A percentile compares a stretch with the other conserved stretches of the same genome.
Evolutionary conservation across 441 rosid genomes (phyloP).

Genomic region (Erodium moschatum): DNA sequence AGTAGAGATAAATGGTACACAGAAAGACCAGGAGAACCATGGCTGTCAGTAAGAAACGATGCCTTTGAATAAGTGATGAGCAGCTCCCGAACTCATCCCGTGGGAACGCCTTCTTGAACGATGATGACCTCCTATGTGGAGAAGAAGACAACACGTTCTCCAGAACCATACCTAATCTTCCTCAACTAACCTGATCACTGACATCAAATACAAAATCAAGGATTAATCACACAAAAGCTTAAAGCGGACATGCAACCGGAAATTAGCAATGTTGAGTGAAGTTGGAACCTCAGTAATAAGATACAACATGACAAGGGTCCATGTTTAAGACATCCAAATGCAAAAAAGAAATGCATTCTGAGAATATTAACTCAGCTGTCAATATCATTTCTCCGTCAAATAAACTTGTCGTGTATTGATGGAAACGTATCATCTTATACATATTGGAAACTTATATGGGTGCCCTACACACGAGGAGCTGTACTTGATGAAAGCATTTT

Average conservation of each 20-base stretch:
- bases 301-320: neutral
- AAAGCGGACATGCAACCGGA: neutral
- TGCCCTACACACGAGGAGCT: neutral
- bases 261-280: neutral
- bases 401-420: neutral
- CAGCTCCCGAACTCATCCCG: slow-evolving; percentile 77
- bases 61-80: slow-evolving; percentile 57
- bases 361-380: neutral
- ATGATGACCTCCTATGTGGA: slow-evolving; percentile 61
- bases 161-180: slow-evolving; percentile 46
- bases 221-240: neutral
- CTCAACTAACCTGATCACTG: slow-evolving; percentile 26
- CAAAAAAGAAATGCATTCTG: neutral
- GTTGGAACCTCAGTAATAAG: neutral
- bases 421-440: neutral
- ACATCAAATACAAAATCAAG: neutral
- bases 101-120: slow-evolving; percentile 47
- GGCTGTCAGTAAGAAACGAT: slow-evolving; percentile 73
- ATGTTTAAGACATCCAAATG: neutral
- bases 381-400: neutral
- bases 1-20: slow-evolving; percentile 80
- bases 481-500: neutral
- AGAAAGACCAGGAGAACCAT: slow-evolving; percentile 60
- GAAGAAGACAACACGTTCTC: slow-evolving; percentile 50
- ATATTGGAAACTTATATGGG: neutral